These are phyloP conservation scores for Metschnikowia cerradonensis DNA, from an alignment of 805 yeast genomes.

Conservation along the genomic window DNA sequence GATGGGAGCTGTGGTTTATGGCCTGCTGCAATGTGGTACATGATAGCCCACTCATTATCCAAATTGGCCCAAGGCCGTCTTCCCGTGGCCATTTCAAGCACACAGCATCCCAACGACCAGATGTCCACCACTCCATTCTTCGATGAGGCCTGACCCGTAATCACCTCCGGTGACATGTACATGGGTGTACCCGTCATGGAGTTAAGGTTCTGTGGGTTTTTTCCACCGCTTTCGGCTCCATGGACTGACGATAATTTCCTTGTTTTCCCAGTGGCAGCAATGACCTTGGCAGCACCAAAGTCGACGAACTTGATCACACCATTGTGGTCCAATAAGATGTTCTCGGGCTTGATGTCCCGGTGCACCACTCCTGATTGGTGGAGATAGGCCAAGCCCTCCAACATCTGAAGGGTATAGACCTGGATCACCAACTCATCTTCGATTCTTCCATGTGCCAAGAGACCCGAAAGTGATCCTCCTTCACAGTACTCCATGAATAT, in stretches of 20 bases:
- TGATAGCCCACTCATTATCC: constrained; percentile 97
- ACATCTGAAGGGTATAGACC: constrained; percentile 84
- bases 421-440: constrained; percentile 93
- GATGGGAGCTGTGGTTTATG: constrained; percentile 84
- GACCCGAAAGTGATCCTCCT: constrained; percentile 85
- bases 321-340: constrained; percentile 81
- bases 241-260: constrained; percentile 17
- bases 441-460: constrained; percentile 86
- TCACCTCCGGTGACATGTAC: constrained; percentile 98
- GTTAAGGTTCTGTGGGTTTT: constrained; percentile 28
- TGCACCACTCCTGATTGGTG: constrained; percentile 96
- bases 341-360: constrained; percentile 94
- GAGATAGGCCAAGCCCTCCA: constrained; percentile 91
- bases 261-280: constrained; percentile 56
- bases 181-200: constrained; percentile 91
- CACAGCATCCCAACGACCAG: constrained; percentile 97
- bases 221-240: constrained; percentile 6
- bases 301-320: constrained; percentile 95
- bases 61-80: constrained; percentile 93
- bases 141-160: constrained; percentile 67
- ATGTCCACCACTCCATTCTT: constrained; percentile 72
- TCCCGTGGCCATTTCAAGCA: constrained; percentile 95
- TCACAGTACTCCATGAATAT: constrained; percentile 97
- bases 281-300: constrained; percentile 95
- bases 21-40: constrained; percentile 97